Percentiles rank a stretch among this genome's conserved stretches.
Conservation (phyloP, 768 basidiomycete genomes). For the Psilocybe sp. region DNA sequence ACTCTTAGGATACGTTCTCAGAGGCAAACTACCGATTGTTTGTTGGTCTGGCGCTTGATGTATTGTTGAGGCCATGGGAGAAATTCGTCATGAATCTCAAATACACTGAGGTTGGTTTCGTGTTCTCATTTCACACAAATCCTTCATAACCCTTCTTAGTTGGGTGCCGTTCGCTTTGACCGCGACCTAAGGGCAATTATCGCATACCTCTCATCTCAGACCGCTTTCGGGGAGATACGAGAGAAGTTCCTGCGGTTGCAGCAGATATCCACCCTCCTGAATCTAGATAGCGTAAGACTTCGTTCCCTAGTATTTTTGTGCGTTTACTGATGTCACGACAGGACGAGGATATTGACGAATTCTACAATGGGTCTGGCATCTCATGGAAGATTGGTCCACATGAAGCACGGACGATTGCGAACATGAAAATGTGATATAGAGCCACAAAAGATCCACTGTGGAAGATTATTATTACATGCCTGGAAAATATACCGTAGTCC, state of each 20-base stretch:
- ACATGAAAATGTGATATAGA: slow-evolving; percentile 45
- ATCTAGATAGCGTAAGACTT: slow-evolving; percentile 70
- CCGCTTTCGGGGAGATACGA: slow-evolving; percentile 83
- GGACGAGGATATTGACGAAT: slow-evolving; percentile 95
- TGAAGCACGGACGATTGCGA: slow-evolving; percentile 71
- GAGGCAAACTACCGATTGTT: slow-evolving; percentile 85
- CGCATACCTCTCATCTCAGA: slow-evolving; percentile 83
- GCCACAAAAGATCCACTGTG: background rate
- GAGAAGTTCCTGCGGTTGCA: slow-evolving; percentile 92
- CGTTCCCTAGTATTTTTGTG: background rate
- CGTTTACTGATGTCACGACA: slow-evolving; percentile 25
- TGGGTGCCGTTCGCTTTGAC: slow-evolving; percentile 95
- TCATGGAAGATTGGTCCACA: slow-evolving; percentile 78
- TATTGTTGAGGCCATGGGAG: slow-evolving; percentile 94
- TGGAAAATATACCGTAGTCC: background rate
- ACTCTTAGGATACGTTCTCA: slow-evolving; percentile 74
- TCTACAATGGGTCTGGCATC: slow-evolving; percentile 91
- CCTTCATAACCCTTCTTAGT: slow-evolving; percentile 39
- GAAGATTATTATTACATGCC: slow-evolving; percentile 5
- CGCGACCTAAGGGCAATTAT: slow-evolving; percentile 84
- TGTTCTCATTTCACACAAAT: background rate
- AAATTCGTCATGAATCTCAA: slow-evolving; percentile 76
- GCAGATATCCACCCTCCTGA: slow-evolving; percentile 89
- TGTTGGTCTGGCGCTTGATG: slow-evolving; percentile 82
- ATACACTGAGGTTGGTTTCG: slow-evolving; percentile 75